Evolutionary conservation across 2,329 filamentous ascomycete species (phyloP).

Genomic region (Pestalotiopsis sp.): DNA sequence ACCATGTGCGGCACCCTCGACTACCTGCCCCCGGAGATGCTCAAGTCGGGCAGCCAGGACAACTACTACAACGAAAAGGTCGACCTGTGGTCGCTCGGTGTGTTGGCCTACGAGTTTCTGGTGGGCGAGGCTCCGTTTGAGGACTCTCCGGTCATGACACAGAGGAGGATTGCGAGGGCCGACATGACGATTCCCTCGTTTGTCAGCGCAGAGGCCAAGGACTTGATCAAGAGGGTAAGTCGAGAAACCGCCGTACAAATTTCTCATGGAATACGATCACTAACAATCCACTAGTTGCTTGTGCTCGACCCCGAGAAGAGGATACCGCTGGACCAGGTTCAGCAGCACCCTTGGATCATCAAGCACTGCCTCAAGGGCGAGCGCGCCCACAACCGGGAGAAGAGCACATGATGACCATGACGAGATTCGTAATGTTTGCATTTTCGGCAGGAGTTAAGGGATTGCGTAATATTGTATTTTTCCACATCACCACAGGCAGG

Average conservation of each 20-base stretch:
- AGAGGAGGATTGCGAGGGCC: slow-evolving; percentile 81
- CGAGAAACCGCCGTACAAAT: background rate
- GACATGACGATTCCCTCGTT: slow-evolving; percentile 94
- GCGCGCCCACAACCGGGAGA: slow-evolving; percentile 54
- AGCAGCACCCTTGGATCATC: slow-evolving; percentile 92
- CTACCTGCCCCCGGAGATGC: slow-evolving; percentile 98
- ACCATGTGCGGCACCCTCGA: slow-evolving; percentile 98
- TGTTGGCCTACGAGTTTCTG: slow-evolving; percentile 94
- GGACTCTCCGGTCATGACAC: slow-evolving; percentile 92
- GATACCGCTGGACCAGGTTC: slow-evolving; percentile 85
- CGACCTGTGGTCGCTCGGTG: slow-evolving; percentile 93
- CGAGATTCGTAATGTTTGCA: slow-evolving; percentile 21
- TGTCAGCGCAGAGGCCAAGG: slow-evolving; percentile 85
- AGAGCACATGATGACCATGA: slow-evolving; percentile 21
- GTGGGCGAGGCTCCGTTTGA: slow-evolving; percentile 97
- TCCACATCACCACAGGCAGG: slow-evolving; percentile 14
- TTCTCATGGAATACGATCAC: background rate
- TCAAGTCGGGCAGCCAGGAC: slow-evolving; percentile 77
- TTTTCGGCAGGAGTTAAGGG: background rate
- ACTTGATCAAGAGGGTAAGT: slow-evolving; percentile 87
- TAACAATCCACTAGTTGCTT: slow-evolving; percentile 63
- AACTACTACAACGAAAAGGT: slow-evolving; percentile 96
- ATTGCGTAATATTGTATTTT: slow-evolving; percentile 19
- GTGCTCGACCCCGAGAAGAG: slow-evolving; percentile 94
- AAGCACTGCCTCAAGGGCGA: slow-evolving; percentile 84